A percentile compares a stretch with the other conserved stretches of the same genome.
These are phyloP conservation scores for Solanum hybrid DNA, from an alignment of 305 asterid genomes.

Conservation along the genomic window DNA sequence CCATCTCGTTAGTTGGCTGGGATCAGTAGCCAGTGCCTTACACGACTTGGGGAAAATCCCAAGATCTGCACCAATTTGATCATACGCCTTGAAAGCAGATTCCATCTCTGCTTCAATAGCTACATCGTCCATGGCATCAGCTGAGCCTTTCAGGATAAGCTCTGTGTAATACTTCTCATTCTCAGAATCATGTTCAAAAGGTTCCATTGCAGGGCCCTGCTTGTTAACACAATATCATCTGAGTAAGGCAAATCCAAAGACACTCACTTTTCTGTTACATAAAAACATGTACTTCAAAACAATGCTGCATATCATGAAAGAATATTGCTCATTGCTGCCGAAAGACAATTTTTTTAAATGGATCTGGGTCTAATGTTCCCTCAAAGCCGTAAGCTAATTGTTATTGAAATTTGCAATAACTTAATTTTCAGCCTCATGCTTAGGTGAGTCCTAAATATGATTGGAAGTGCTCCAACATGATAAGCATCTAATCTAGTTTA, in stretches of 20 bases:
- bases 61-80: constrained; percentile 53
- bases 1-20: constrained; percentile 94
- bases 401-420: background rate
- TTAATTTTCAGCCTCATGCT: background rate
- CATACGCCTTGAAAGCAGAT: constrained; percentile 46
- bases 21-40: constrained; percentile 56
- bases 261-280: background rate
- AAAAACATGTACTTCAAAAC: background rate
- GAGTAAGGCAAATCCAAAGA: constrained; percentile 6
- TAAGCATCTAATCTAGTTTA: background rate
- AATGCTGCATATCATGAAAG: background rate
- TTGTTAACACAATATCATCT: constrained; percentile 6
- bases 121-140: constrained; percentile 52
- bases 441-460: background rate
- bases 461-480: background rate
- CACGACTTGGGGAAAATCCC: constrained; percentile 83
- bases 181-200: constrained; percentile 62
- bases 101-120: constrained; percentile 71
- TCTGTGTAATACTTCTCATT: constrained; percentile 66
- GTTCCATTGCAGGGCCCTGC: constrained; percentile 86
- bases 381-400: background rate
- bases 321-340: background rate
- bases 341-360: background rate
- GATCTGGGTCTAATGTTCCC: background rate
- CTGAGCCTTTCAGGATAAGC: constrained; percentile 42